Evolutionary conservation across 176 grass and related monocot genomes (phyloP).

Genomic region (Raddia guianensis): DNA sequence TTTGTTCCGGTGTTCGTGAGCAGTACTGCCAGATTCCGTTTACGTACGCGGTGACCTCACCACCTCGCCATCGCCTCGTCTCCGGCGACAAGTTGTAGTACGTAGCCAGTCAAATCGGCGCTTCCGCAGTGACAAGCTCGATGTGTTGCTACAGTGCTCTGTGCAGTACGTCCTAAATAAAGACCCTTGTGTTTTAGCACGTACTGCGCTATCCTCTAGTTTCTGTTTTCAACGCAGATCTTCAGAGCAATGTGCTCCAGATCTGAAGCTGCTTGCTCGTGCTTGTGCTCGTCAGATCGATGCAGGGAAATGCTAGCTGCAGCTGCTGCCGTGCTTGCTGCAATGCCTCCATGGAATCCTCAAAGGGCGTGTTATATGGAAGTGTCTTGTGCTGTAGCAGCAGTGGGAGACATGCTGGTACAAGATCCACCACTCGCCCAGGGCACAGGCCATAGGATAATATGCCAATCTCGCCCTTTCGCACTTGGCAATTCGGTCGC

Average conservation of each 20-base stretch:
- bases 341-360: slow-evolving; percentile 23
- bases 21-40: not conserved
- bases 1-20: not conserved
- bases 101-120: not conserved
- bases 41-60: slow-evolving; percentile 27
- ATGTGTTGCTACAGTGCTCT: not conserved
- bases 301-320: slow-evolving; percentile 11
- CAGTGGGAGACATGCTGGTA: slow-evolving; percentile 41
- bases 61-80: not conserved
- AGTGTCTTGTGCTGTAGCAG: slow-evolving; percentile 52
- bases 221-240: not conserved
- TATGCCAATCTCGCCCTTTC: not conserved
- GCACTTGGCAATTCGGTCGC: not conserved
- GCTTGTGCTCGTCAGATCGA: not conserved
- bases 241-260: not conserved
- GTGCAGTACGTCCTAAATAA: not conserved
- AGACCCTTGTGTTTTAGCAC: not conserved
- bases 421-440: slow-evolving; percentile 33
- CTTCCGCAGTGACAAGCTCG: not conserved
- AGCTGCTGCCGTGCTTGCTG: not conserved
- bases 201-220: not conserved
- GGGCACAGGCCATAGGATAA: not conserved
- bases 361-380: slow-evolving; percentile 38
- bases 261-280: slow-evolving; percentile 23
- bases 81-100: not conserved